These are phyloP conservation scores for Ophiostoma angusticollis DNA, from an alignment of 2,329 filamentous ascomycete genomes.

Conservation along the genomic window DNA sequence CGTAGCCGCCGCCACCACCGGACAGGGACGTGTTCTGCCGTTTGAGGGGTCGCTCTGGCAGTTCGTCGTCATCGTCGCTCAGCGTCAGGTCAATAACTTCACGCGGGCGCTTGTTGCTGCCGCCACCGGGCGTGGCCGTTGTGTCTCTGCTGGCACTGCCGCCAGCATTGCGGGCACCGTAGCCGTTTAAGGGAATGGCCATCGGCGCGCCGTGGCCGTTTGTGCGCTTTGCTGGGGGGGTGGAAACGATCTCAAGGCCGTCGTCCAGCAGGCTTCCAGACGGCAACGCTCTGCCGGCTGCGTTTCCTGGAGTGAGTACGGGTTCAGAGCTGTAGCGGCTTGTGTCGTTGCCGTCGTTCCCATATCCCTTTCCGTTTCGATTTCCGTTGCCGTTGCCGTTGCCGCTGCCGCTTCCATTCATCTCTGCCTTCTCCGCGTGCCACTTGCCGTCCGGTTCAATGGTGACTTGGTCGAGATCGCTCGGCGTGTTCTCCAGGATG, in stretches of 20 bases:
- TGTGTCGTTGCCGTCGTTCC: not conserved
- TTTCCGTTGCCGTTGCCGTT: slow-evolving; percentile 15
- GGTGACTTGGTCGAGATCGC: slow-evolving; percentile 67
- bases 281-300: not conserved
- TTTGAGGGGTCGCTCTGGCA: slow-evolving; percentile 33
- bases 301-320: too few relatives aligned
- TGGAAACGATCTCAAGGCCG: slow-evolving; percentile 5
- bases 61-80: slow-evolving; percentile 29
- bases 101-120: slow-evolving; percentile 34
- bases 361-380: slow-evolving; percentile 8
- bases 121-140: not conserved
- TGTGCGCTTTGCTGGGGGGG: too few relatives aligned
- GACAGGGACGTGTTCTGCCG: slow-evolving; percentile 29
- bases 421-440: slow-evolving; percentile 24
- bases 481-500: slow-evolving; percentile 63
- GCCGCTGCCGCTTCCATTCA: slow-evolving; percentile 23
- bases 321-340: too few relatives aligned
- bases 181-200: slow-evolving; percentile 18
- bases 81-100: slow-evolving; percentile 48
- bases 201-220: not conserved
- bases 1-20: not conserved
- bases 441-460: slow-evolving; percentile 81
- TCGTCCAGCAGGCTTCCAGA: slow-evolving; percentile 1
- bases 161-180: slow-evolving; percentile 19
- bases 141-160: not conserved